These are phyloP conservation scores for Kodamaea kaohsiungensis DNA, from an alignment of 805 yeast genomes.

Conservation along the genomic window DNA sequence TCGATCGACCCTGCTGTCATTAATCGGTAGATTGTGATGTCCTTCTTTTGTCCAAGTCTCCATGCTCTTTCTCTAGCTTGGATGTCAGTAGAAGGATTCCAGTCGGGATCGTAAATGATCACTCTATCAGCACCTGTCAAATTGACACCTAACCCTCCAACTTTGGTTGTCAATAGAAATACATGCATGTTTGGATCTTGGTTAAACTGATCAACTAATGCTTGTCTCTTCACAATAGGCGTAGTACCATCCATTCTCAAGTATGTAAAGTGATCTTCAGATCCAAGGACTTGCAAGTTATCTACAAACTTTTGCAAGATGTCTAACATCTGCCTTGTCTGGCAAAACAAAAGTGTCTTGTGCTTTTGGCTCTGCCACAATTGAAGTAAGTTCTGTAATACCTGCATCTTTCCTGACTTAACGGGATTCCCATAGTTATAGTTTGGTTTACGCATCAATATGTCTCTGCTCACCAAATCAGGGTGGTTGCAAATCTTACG, in stretches of 20 bases:
- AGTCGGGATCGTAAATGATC: constrained; percentile 93
- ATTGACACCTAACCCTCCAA: constrained; percentile 94
- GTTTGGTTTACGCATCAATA: constrained; percentile 31
- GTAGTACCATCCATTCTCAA: constrained; percentile 96
- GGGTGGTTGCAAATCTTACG: constrained; percentile 97
- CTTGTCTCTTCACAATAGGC: constrained; percentile 72
- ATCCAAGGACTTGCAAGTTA: constrained; percentile 28
- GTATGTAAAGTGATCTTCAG: constrained; percentile 40
- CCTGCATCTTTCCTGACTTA: constrained; percentile 89
- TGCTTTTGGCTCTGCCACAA: constrained; percentile 79
- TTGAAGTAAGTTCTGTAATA: constrained; percentile 68
- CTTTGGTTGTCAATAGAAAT: constrained; percentile 87
- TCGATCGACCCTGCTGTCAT: constrained; percentile 96
- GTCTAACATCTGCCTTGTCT: constrained; percentile 91
- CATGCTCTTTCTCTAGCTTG: constrained; percentile 98
- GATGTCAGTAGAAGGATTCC: constrained; percentile 97
- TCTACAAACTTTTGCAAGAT: constrained; percentile 71
- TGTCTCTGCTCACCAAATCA: constrained; percentile 61
- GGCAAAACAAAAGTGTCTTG: constrained; percentile 84
- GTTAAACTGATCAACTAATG: constrained; percentile 80
- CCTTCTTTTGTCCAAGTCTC: constrained; percentile 93
- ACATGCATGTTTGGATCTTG: constrained; percentile 55
- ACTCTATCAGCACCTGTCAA: constrained; percentile 94
- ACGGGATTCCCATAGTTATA: constrained; percentile 58
- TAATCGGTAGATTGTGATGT: constrained; percentile 84